Base-by-base conservation (phyloP, 2,329 filamentous ascomycete species). In the Dendrostoma leiphaemia region DNA sequence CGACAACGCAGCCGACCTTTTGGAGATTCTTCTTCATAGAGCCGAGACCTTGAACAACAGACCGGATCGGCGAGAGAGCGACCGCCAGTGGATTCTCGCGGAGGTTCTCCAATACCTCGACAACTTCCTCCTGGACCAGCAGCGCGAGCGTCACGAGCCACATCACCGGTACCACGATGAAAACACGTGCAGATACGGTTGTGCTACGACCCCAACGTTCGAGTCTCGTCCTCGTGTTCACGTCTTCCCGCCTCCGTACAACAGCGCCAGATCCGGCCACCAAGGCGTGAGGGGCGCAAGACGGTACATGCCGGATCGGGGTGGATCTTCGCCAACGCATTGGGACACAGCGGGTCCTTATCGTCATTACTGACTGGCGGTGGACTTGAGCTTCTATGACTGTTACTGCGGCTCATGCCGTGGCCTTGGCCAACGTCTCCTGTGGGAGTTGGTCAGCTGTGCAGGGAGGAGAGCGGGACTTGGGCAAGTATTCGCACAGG, bases 21-120 rank as follows among this genome's bases (percentile, higher is more conserved):
- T 47, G 40, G 28, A 50, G 23, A 35, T 15, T 17, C 31, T 53
- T n/a, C 49, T 49, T 13, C 12, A 45, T 15, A 47, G 23, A 12
- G 13, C 49, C n/a, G 37, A 8, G 19, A 34, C 19, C 31, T 32
- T 19, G 28, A 34, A 35, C 7, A 15, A 6, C 6, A 19, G 31
- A 31, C 5, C 4, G 2, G 6, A 24, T 23, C 15, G n/a, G 3
- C 43, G 28, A 28, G 38, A 6, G 1, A 35, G 28, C 6, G 50
- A 54, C 31, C 40, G 40, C 23, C 46, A 46, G 21, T 29, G 40
- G 28, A 40, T 54, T 37, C 29, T 57, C 34, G 29, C 34, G 10
- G 34, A 48, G 19, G 51, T 53, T 31, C 40, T 49, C 23, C 28
- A 15, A 15, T 45, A 45, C 26, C 9, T 49, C 3, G 31, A 49